Percentiles rank a stretch among this genome's conserved stretches.
phyloP scores from a whole-genome alignment of 352 stramenopile species.

The Phytopythium boreale region DNA sequence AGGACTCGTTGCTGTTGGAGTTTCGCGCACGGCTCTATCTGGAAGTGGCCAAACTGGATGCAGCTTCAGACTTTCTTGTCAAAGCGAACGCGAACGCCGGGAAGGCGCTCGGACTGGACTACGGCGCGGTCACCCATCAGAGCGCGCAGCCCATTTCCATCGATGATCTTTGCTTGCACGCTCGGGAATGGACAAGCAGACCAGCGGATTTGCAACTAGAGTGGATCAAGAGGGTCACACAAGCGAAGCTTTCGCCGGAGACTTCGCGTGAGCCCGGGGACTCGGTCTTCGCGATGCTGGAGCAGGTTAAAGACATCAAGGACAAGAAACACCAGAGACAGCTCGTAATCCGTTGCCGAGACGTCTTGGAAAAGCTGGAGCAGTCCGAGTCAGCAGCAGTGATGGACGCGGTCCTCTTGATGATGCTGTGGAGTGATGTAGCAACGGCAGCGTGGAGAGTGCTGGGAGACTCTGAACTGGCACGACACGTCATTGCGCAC shows the following conservation, averaged over 20 bases:
- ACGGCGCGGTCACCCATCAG: conserved; percentile 21
- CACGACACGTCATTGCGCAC: conserved; percentile 22
- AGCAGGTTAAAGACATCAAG: conserved; percentile 71
- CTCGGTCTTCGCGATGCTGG: conserved; percentile 52
- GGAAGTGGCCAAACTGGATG: conserved; percentile 85
- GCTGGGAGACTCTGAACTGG: conserved; percentile 29
- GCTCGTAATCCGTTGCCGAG: background rate
- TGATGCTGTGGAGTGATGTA: conserved; percentile 50
- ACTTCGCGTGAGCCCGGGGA: conserved; percentile 36
- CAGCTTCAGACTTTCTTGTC: conserved; percentile 78
- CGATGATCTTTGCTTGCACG: conserved; percentile 25
- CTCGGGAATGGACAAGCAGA: conserved; percentile 30
- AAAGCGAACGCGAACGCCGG: conserved; percentile 68
- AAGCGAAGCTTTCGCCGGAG: conserved; percentile 57
- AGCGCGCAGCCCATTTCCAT: conserved; percentile 17
- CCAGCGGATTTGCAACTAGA: conserved; percentile 69
- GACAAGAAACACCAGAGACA: conserved; percentile 30
- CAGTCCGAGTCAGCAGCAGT: background rate
- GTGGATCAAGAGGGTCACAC: conserved; percentile 55
- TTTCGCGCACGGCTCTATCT: conserved; percentile 80
- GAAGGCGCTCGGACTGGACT: conserved; percentile 67
- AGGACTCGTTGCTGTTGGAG: conserved; percentile 75
- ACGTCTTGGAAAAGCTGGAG: background rate
- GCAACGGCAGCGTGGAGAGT: conserved; percentile 40
- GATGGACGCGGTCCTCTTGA: conserved; percentile 9